Evolutionary conservation across 1,139 yeast genomes (phyloP), one percentile per base, ranked within the genome.

Genomic region (Kurtzmaniella natalensis): DNA sequence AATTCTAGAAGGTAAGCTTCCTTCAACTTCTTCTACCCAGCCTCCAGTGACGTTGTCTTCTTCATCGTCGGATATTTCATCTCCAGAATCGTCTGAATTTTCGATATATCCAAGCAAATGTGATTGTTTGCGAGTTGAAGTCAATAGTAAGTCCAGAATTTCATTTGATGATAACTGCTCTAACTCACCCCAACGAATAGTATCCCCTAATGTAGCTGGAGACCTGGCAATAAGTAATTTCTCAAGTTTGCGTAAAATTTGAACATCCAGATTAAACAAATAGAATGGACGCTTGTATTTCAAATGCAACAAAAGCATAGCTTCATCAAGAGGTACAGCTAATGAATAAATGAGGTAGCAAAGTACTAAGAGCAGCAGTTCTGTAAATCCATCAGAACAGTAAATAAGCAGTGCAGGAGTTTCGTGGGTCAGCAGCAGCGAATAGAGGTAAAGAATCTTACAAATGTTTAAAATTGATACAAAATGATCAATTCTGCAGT

Each of bases 311-410:
- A 72, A 70, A 14, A 84, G 50, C 40, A 75, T 63, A 2, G 80
- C 79, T 18, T 68, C 70, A 33, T 68, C 73, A n/a, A 74, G 44
- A 1, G 78, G 59, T 22, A 74, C 50, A 34, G 82, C 76, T 28
- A 77, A 66, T 3, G 82, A 58, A 55, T 82, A 89, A 42, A 89
- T 81, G 37, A 84, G 47, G 50, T 76, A 88, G 41, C 88, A 76
- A 29, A 87, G 61, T 0, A 79, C 75, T 31, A 89, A 59, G 19
- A 89, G 66, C 4, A 95, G 80, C 40, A 89, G 83, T 52, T 89
- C 96, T 0, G 96, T 87, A 56, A 88, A 89, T 0, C 97, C 97
- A 59, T 89, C 96, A 3, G 85, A 76, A 51, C 96, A 88, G 52
- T 81, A 82, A 11, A 88, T 64, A 41, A 89, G 55, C 2, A 70